Conservation (phyloP, 2,329 filamentous ascomycete genomes). For the Xylaria sp. region DNA sequence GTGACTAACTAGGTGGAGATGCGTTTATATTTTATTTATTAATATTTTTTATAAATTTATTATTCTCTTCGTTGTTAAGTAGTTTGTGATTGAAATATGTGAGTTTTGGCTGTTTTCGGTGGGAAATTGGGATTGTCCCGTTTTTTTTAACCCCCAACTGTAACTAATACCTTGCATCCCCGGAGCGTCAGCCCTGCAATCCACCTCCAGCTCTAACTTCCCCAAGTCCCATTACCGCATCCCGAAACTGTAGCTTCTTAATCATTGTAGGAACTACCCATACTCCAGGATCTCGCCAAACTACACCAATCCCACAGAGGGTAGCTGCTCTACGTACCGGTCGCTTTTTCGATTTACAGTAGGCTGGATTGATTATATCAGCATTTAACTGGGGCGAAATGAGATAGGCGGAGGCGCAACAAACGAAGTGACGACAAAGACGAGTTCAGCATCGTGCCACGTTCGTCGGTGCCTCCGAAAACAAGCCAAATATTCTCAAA, state of each 20-base stretch:
- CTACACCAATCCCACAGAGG: no score
- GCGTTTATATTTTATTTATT: no score
- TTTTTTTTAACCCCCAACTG: background rate
- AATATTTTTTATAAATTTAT: no score
- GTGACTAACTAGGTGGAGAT: no score
- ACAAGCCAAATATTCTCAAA: background rate
- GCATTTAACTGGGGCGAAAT: background rate
- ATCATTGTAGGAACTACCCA: background rate
- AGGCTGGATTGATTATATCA: background rate
- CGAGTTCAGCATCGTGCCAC: background rate
- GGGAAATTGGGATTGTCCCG: no score
- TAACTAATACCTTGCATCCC: background rate
- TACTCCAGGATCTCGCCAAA: slow-evolving; percentile 1
- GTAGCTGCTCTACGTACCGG: background rate
- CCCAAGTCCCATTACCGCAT: background rate
- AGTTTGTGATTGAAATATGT: no score
- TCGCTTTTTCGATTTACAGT: background rate
- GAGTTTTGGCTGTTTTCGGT: no score
- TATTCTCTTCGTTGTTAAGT: no score
- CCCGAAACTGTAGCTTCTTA: background rate
- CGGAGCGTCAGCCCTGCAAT: slow-evolving; percentile 11
- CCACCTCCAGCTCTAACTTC: slow-evolving; percentile 1
- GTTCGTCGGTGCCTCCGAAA: background rate
- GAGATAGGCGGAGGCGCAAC: background rate
- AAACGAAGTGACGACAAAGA: background rate